Base-by-base conservation (phyloP, 2,329 filamentous ascomycete species). In the Paracorniculantispora psalliotae region DNA sequence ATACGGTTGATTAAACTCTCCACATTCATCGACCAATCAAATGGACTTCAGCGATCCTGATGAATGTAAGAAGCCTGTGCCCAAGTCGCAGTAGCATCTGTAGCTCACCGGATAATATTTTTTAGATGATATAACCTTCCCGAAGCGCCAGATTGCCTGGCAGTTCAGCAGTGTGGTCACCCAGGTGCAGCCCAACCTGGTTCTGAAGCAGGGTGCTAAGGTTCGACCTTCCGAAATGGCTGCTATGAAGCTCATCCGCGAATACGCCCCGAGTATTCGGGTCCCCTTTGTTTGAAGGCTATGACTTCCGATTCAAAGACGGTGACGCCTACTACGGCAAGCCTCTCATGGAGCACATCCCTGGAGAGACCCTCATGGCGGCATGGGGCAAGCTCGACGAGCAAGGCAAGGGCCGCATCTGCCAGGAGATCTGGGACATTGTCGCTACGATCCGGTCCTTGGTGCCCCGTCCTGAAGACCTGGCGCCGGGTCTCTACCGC, bases 121-220 rank as follows among this genome's bases (percentile, higher is more conserved):
- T 3, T 41, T 41, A 52, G 49, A 39, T 52, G 49, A 52, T n/a
- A 19, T 41, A 4, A 28, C 49, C 49, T 52, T 41, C 49, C 49
- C 49, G 13, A 39, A 13, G 30, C 48, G 48, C 48, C 48, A 51
- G 48, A 51, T 51, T 51, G 48, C 48, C 15, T 51, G 48, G 48
- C 48, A 51, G 48, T 13, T 51, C 30, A 30, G 48, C 48, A 51
- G 48, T 25, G 48, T 23, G 3, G 48, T 62, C 13, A 59, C 33
- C 21, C 61, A 56, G 10, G 43, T 61, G 41, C 55, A 59, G 51
- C 55, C 61, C 19, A 35, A 25, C 13, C 23, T 62, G 13, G 46
- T 62, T 15, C 51, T 61, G 21, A 62, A 62, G 52, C 26, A 57
- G 50, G 61, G 61, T 25, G 41, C 57, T 49, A 63, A 60, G 39